Percentiles rank a stretch among this genome's conserved stretches.
Evolutionary conservation across 495 filamentous ascomycete genomes (phyloP).

Genomic region (Rhypophila decipiens): DNA sequence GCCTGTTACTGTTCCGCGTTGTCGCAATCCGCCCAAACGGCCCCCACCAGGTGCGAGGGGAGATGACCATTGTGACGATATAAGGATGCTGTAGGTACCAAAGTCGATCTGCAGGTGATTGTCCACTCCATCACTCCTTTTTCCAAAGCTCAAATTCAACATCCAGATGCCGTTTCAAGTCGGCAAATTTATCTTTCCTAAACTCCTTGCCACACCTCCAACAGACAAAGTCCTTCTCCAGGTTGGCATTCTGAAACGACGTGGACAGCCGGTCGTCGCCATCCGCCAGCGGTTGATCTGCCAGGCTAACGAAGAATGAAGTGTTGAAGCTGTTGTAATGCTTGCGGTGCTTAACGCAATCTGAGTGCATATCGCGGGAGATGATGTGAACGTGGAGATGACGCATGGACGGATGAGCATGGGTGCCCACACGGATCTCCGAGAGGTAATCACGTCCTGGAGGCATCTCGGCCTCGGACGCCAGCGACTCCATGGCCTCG

Average conservation of each 20-base stretch:
- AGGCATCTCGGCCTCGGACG: slow-evolving; percentile 47
- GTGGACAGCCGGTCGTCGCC: slow-evolving; percentile 56
- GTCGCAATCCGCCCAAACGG: too few relatives aligned
- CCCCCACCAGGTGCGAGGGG: too few relatives aligned
- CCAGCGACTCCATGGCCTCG: slow-evolving; percentile 37
- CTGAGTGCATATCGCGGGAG: slow-evolving; percentile 63
- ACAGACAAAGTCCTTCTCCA: slow-evolving; percentile 61
- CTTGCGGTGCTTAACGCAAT: slow-evolving; percentile 67
- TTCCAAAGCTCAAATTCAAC: slow-evolving; percentile 81
- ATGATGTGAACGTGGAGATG: slow-evolving; percentile 90
- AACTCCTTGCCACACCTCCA: slow-evolving; percentile 81
- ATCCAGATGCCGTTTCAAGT: slow-evolving; percentile 73
- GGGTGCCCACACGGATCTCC: slow-evolving; percentile 74
- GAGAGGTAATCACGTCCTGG: slow-evolving; percentile 67
- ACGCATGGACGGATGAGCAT: slow-evolving; percentile 85
- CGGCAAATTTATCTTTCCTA: slow-evolving; percentile 60
- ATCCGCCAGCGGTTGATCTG: slow-evolving; percentile 66
- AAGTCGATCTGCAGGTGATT: too few relatives aligned
- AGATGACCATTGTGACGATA: too few relatives aligned
- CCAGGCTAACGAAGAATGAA: slow-evolving; percentile 76
- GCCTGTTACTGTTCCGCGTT: too few relatives aligned
- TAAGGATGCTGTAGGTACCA: too few relatives aligned
- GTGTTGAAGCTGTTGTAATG: slow-evolving; percentile 93
- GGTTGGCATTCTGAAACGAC: slow-evolving; percentile 42
- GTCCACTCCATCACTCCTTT: slow-evolving; percentile 55